phyloP scores from a whole-genome alignment of 176 grass and related monocot genomes.

The Cenchrus americanus region DNA sequence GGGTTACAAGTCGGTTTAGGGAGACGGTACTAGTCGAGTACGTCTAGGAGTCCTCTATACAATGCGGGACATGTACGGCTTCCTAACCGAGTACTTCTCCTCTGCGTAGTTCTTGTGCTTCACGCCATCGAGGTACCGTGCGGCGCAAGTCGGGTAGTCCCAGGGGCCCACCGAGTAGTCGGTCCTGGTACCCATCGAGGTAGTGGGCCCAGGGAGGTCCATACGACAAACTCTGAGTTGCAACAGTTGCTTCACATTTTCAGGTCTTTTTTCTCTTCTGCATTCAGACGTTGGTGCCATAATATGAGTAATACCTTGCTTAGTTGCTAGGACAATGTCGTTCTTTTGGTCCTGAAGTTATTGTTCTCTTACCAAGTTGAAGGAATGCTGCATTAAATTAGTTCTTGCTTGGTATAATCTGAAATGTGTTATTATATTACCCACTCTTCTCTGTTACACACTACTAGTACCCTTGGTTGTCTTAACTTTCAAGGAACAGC shows the following conservation, averaged over 20 bases:
- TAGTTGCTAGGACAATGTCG: not conserved
- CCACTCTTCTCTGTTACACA: not conserved
- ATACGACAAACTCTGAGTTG: slow-evolving; percentile 91
- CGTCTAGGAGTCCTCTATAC: too few species aligned
- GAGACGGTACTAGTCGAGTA: too few species aligned
- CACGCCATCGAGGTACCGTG: too few species aligned
- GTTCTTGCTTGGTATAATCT: slow-evolving; percentile 15
- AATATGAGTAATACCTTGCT: not conserved
- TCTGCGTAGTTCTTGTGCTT: too few species aligned
- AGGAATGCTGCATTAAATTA: slow-evolving; percentile 8
- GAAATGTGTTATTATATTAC: not conserved
- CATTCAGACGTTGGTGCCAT: not conserved
- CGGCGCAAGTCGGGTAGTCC: too few species aligned
- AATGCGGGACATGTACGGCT: too few species aligned
- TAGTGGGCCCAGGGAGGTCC: too few species aligned
- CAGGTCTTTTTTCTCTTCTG: slow-evolving; percentile 47
- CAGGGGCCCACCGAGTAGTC: too few species aligned
- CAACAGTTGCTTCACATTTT: slow-evolving; percentile 98
- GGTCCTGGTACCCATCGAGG: too few species aligned
- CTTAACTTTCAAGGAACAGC: not conserved
- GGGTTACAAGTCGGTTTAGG: too few species aligned
- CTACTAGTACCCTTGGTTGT: not conserved
- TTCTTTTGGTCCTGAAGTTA: not conserved
- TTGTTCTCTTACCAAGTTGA: not conserved
- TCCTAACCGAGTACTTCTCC: too few species aligned